Percentiles rank a stretch among this genome's conserved stretches.
phyloP scores from a whole-genome alignment of 116 monocot species.

The Thalassia testudinum region DNA sequence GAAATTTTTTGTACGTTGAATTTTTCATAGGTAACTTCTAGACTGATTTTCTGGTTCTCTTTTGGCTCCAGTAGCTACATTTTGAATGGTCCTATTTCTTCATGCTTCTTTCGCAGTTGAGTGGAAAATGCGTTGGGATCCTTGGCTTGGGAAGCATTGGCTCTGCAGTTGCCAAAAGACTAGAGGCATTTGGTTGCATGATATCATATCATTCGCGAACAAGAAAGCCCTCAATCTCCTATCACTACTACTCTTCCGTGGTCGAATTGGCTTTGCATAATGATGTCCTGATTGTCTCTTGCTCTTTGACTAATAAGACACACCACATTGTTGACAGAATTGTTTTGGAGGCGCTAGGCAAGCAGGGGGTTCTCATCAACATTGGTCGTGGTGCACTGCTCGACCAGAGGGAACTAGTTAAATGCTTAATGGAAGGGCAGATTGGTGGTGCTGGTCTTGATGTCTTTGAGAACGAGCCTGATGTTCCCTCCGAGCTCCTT shows the following conservation, averaged over 20 bases:
- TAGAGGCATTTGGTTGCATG: constrained; percentile 5
- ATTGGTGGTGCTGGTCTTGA: constrained; percentile 14
- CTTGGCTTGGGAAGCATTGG: constrained; percentile 10
- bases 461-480: constrained; percentile 12
- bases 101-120: constrained; percentile 2
- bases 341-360: constrained; percentile 8
- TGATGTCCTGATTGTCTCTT: constrained; percentile 6
- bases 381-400: constrained; percentile 9
- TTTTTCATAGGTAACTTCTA: too few relatives aligned
- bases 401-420: constrained; percentile 11
- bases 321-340: constrained; percentile 8
- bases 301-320: constrained; percentile 6
- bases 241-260: constrained; percentile 1
- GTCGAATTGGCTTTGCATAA: background rate
- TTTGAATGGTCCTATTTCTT: background rate
- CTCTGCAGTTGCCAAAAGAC: constrained; percentile 1
- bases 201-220: constrained; percentile 4
- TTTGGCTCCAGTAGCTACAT: too few relatives aligned
- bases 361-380: constrained; percentile 9
- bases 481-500: constrained; percentile 2
- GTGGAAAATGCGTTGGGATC: constrained; percentile 10
- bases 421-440: constrained; percentile 1
- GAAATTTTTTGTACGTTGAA: too few relatives aligned
- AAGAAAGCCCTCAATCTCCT: constrained; percentile 1
- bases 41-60: too few relatives aligned